Conservation (phyloP, 495 filamentous ascomycete genomes). For the Penicillium verhagenii region DNA sequence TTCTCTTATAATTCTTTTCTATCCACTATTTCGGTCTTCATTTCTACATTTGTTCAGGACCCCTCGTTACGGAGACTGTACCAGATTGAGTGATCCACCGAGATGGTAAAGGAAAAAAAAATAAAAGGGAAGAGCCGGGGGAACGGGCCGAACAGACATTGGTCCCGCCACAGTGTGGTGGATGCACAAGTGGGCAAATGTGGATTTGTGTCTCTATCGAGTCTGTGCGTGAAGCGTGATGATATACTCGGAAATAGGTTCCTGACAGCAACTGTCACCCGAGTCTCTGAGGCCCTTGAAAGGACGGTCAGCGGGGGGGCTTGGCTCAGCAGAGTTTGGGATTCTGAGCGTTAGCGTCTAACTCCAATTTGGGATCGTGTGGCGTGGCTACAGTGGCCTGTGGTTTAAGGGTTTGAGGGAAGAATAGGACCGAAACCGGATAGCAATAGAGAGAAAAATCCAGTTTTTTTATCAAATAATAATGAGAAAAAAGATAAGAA, state of each 20-base stretch:
- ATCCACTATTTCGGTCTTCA: no score
- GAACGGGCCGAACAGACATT: slow-evolving; percentile 28
- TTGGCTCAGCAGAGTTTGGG: neutral
- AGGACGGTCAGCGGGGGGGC: slow-evolving; percentile 12
- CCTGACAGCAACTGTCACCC: slow-evolving; percentile 16
- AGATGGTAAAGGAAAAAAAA: neutral
- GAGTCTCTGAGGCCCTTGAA: neutral
- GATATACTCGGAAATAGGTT: neutral
- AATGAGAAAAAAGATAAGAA: no score
- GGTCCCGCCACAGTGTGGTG: slow-evolving; percentile 16
- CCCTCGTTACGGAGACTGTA: no score
- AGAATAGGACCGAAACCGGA: no score
- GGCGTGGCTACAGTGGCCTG: no score
- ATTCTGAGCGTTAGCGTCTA: neutral
- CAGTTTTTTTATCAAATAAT: no score
- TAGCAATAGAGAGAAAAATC: no score
- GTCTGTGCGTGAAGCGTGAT: neutral
- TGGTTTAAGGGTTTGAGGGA: no score
- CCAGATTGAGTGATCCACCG: no score
- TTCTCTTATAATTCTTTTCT: no score
- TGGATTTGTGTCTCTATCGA: neutral
- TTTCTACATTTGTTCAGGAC: no score
- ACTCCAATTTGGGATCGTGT: no score
- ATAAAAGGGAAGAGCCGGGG: slow-evolving; percentile 22
- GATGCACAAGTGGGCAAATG: neutral